Base-by-base conservation (phyloP, 2,329 filamentous ascomycete species). In the Fusarium pseudoanthophilum region DNA sequence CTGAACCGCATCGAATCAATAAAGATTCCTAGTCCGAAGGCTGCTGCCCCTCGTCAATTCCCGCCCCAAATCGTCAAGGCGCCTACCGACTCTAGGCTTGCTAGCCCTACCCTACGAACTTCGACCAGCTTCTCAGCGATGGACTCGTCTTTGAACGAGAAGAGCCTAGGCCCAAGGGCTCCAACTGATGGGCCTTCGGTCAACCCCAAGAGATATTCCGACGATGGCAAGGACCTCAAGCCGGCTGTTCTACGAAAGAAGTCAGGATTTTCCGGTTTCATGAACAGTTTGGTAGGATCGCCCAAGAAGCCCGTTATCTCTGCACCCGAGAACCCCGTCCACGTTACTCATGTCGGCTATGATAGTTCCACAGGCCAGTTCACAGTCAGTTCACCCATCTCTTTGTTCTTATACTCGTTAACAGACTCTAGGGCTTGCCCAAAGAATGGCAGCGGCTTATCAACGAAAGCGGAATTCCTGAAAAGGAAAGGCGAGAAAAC, bases 361-460 rank as follows among this genome's bases (percentile, higher is more conserved):
- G 95, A 99, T 83, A 97, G 96, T 84, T 89, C 93, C 78, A 98
- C 96, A 7, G 96, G 96, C 75, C 94, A 97, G 84, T 99, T 97
- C 82, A 98, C 95, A 65, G 95, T 97, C 87, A 80, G 92, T 89
- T 39, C 42, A 28, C 40, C 61, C 13, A 28, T 63, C 43, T 39
- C 70, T 75, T 64, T 55, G 58, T 34, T 49, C 56, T 58, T 58
- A 32, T 64, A 45, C 43, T 42, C 39, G 55, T 64, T 76, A 70
- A 75, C 69, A 65, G 56, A 36, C 37, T 32, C 26, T 79, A 96
- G 95, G 96, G 96, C 73, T 88, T 99, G 34, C 96, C 96, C 24
- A 97, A 96, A 83, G 96, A 98, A 88, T 99, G 96, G 96, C 95
- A 98, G 84, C 92, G 94, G 70, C 90, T 98, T 80, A 91, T 99